A percentile compares a stretch with the other conserved stretches of the same genome.
phyloP scores from a whole-genome alignment of 2,329 filamentous ascomycete genomes.

The Scedosporium minutisporum region DNA sequence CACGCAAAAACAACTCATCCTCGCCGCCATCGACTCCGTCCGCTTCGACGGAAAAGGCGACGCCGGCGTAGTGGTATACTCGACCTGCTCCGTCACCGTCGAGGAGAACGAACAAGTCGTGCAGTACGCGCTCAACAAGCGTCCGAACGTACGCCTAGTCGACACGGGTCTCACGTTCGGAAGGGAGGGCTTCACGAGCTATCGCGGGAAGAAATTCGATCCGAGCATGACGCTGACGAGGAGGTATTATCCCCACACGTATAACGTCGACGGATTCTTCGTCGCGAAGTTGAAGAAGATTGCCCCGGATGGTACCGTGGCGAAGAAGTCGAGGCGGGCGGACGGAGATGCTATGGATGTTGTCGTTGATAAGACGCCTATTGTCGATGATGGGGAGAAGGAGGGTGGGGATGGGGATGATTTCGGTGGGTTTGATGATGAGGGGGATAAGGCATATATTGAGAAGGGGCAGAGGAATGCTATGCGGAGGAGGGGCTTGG shows the following conservation, averaged over 20 bases:
- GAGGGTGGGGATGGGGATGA: conserved; percentile 28
- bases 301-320: conserved; percentile 48
- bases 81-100: conserved; percentile 87
- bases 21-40: conserved; percentile 89
- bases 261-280: conserved; percentile 97
- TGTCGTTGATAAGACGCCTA: conserved; percentile 60
- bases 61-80: conserved; percentile 92
- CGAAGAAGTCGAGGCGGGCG: conserved; percentile 23
- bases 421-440: conserved; percentile 68
- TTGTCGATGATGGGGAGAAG: conserved; percentile 37
- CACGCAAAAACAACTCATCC: conserved; percentile 85
- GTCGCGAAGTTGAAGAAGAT: conserved; percentile 96
- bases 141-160: conserved; percentile 88
- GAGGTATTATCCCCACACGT: conserved; percentile 80
- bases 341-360: conserved; percentile 18
- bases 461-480: conserved; percentile 63
- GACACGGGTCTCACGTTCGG: conserved; percentile 86
- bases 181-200: conserved; percentile 83
- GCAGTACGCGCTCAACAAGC: conserved; percentile 81
- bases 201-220: conserved; percentile 86
- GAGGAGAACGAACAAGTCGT: conserved; percentile 89
- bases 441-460: conserved; percentile 62
- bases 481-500: conserved; percentile 63
- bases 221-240: conserved; percentile 72
- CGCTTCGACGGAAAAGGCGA: conserved; percentile 78